phyloP scores from a whole-genome alignment of 495 filamentous ascomycete species.

The Xylaria acuta region DNA sequence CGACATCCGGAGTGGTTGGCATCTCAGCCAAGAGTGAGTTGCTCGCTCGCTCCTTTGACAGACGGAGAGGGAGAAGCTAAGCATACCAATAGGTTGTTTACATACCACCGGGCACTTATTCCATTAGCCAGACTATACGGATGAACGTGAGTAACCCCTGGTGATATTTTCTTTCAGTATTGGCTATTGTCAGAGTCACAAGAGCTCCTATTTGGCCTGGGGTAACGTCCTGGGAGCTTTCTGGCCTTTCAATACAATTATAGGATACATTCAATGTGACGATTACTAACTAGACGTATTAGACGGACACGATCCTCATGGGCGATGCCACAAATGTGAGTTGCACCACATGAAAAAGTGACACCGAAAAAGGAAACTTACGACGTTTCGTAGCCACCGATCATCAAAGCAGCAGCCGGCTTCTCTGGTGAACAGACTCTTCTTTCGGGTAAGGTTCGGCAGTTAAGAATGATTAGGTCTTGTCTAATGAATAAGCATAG shows the following conservation, averaged over 20 bases:
- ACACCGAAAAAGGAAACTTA: not conserved
- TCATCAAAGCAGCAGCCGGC: slow-evolving; percentile 63
- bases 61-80: not conserved
- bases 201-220: not conserved
- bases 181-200: not conserved
- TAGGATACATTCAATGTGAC: too few relatives aligned
- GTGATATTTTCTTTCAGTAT: not conserved
- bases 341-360: not conserved
- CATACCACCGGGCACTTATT: slow-evolving; percentile 69
- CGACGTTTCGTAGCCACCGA: slow-evolving; percentile 49
- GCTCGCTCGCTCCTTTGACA: not conserved
- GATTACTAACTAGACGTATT: not conserved
- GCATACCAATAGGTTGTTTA: slow-evolving; percentile 57
- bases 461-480: slow-evolving; percentile 49
- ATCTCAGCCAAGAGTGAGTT: slow-evolving; percentile 48
- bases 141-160: slow-evolving; percentile 42
- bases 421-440: slow-evolving; percentile 46
- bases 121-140: slow-evolving; percentile 61
- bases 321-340: slow-evolving; percentile 69
- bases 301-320: slow-evolving; percentile 65
- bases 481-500: slow-evolving; percentile 33
- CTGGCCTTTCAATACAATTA: too few relatives aligned
- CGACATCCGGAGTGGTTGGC: slow-evolving; percentile 47
- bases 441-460: slow-evolving; percentile 27
- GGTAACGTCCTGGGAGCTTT: not conserved